phyloP scores from a whole-genome alignment of 768 basidiomycete genomes.

The Pholiota microspora region DNA sequence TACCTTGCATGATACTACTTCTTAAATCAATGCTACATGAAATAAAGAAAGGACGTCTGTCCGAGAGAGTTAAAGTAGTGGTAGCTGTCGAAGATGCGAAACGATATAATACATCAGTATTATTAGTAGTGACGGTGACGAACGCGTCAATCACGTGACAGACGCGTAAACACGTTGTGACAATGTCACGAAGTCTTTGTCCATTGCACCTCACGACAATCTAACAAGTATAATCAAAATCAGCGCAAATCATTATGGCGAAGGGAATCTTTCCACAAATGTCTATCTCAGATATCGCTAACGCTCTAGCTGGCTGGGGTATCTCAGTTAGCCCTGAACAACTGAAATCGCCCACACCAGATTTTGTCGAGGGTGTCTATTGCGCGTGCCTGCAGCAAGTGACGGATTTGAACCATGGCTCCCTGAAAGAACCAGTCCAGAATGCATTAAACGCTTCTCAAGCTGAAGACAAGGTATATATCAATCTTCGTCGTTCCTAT shows the following conservation, averaged over 20 bases:
- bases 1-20: no score
- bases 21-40: no score
- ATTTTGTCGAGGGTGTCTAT: conserved; percentile 72
- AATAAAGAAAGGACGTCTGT: not conserved
- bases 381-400: conserved; percentile 71
- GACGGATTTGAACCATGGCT: conserved; percentile 57
- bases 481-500: not conserved
- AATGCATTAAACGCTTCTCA: conserved; percentile 49
- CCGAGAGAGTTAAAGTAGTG: not conserved
- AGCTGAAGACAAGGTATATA: conserved; percentile 51
- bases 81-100: not conserved
- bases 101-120: not conserved
- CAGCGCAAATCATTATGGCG: conserved; percentile 37
- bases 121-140: conserved; percentile 15
- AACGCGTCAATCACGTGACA: conserved; percentile 26
- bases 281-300: conserved; percentile 60
- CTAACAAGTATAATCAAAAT: no score
- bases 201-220: no score
- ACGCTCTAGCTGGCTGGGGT: conserved; percentile 66
- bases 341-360: conserved; percentile 61
- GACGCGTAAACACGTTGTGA: conserved; percentile 12
- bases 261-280: conserved; percentile 65
- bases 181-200: not conserved
- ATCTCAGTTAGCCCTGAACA: conserved; percentile 66
- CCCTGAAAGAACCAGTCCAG: conserved; percentile 58